These are phyloP conservation scores for Allomyces arbusculus DNA, from an alignment of 192 early-diverging fungal genomes.

Conservation along the genomic window DNA sequence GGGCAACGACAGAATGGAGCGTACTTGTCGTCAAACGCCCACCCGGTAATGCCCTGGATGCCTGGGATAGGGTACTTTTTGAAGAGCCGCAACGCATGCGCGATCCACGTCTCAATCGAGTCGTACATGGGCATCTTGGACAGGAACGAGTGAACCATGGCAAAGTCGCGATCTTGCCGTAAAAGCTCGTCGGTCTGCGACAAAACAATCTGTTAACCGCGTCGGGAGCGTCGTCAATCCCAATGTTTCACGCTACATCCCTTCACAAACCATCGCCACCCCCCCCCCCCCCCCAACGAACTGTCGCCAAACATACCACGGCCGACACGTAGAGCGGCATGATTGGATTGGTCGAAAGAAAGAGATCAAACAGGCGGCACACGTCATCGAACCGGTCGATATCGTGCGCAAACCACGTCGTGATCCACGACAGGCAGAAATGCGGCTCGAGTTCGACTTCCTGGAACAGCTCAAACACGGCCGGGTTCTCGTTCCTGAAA, in stretches of 20 bases:
- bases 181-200: background rate
- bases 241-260: no score
- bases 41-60: background rate
- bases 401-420: conserved; percentile 59
- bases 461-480: conserved; percentile 1
- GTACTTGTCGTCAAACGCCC: background rate
- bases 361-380: conserved; percentile 39
- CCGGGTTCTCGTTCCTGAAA: conserved; percentile 1
- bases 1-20: background rate
- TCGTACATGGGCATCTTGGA: background rate
- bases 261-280: no score
- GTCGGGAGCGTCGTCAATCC: no score
- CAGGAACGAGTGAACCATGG: background rate
- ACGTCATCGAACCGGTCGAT: conserved; percentile 22
- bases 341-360: conserved; percentile 33
- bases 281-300: no score
- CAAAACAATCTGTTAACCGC: background rate
- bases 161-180: background rate
- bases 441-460: conserved; percentile 27
- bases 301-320: conserved; percentile 13
- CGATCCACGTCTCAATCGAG: background rate
- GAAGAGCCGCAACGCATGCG: background rate
- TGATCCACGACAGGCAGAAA: conserved; percentile 47
- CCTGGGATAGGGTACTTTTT: background rate
- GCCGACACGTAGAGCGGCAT: conserved; percentile 41